These are phyloP conservation scores for cucumber (Cucumis sativus) DNA, from an alignment of 306 rosid species.

Conservation along the genomic window DNA sequence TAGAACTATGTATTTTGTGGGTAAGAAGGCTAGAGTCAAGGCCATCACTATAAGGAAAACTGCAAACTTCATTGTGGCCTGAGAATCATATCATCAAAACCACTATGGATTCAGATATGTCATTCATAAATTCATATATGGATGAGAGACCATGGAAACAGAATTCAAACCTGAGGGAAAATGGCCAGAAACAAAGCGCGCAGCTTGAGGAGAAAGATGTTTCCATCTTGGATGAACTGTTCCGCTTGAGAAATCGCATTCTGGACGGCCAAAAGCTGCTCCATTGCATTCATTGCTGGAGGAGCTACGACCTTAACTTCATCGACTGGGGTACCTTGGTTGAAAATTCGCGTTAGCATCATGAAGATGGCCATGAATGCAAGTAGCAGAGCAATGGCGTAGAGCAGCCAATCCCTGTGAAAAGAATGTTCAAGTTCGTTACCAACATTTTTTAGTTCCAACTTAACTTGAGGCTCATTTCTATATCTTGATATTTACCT, in stretches of 20 bases:
- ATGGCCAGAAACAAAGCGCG: slow-evolving; percentile 65
- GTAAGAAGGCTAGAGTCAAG: slow-evolving; percentile 45
- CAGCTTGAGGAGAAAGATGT: slow-evolving; percentile 67
- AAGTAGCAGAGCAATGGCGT: slow-evolving; percentile 36
- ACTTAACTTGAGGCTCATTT: neutral
- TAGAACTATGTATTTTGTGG: slow-evolving; percentile 40
- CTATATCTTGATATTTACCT: slow-evolving; percentile 39
- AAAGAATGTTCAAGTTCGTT: slow-evolving; percentile 3
- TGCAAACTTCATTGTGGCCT: slow-evolving; percentile 76
- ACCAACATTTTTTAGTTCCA: slow-evolving; percentile 2
- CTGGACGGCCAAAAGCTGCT: slow-evolving; percentile 91
- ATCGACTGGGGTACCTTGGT: slow-evolving; percentile 37
- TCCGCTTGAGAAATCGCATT: slow-evolving; percentile 70
- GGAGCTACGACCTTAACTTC: slow-evolving; percentile 70
- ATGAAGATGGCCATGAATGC: slow-evolving; percentile 45
- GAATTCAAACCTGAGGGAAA: slow-evolving; percentile 60
- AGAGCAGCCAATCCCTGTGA: slow-evolving; percentile 77
- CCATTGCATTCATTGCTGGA: slow-evolving; percentile 80
- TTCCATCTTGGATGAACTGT: slow-evolving; percentile 60
- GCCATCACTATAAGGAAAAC: slow-evolving; percentile 41
- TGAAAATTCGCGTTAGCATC: slow-evolving; percentile 42
- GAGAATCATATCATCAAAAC: slow-evolving; percentile 15
- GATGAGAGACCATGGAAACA: slow-evolving; percentile 8
- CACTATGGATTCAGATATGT: neutral
- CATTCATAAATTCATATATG: neutral